A percentile compares a stretch with the other conserved stretches of the same genome.
Conservation (phyloP, 768 basidiomycete genomes). For the Terana coerulea region DNA sequence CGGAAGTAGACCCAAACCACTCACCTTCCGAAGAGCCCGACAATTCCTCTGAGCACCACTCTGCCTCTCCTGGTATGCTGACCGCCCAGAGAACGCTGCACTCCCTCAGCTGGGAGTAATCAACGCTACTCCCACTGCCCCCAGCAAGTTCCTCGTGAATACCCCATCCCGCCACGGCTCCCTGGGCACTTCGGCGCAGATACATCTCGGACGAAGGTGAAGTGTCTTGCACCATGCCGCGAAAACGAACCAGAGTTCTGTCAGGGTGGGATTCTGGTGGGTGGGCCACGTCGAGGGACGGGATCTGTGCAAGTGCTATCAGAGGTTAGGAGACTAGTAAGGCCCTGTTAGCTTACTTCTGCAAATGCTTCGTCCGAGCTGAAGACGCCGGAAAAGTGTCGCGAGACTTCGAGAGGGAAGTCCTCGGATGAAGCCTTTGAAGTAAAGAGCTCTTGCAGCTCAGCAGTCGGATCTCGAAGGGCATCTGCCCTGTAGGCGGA, state of each 20-base stretch:
- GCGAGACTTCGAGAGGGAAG: conserved; percentile 27
- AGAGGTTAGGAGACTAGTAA: neutral
- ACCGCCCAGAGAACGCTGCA: conserved; percentile 69
- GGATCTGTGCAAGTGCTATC: conserved; percentile 48
- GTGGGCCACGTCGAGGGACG: conserved; percentile 41
- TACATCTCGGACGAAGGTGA: conserved; percentile 73
- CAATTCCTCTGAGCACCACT: conserved; percentile 46
- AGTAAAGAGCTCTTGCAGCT: conserved; percentile 47
- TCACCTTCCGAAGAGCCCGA: conserved; percentile 22
- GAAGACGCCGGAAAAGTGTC: conserved; percentile 30
- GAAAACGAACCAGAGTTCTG: conserved; percentile 66
- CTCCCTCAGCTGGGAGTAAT: conserved; percentile 55
- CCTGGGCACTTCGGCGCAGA: conserved; percentile 41
- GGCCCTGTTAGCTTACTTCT: conserved; percentile 15
- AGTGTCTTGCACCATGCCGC: conserved; percentile 81
- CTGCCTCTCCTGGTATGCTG: conserved; percentile 63
- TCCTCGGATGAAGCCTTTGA: conserved; percentile 17
- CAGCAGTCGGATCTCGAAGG: conserved; percentile 43
- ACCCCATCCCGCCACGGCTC: conserved; percentile 74
- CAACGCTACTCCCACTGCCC: conserved; percentile 30
- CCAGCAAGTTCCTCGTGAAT: conserved; percentile 32
- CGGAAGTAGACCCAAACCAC: neutral
- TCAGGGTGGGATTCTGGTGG: conserved; percentile 48
- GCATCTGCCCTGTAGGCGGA: conserved; percentile 46
- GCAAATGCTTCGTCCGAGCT: conserved; percentile 20